Evolutionary conservation across 208 protist genomes (phyloP).

Genomic region (Wallacemonas sp.): DNA sequence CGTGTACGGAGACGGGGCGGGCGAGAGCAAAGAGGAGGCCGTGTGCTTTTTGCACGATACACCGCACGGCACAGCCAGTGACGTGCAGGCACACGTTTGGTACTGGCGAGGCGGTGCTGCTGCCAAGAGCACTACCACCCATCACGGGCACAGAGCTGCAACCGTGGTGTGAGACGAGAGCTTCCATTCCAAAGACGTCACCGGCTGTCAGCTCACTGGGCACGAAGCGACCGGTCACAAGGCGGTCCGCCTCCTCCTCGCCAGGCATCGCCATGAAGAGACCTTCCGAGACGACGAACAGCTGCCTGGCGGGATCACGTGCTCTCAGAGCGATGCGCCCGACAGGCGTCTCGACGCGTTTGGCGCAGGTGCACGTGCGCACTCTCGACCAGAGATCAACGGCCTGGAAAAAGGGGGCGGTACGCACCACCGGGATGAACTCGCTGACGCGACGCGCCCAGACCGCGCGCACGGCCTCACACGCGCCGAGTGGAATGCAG

Average conservation of each 20-base stretch:
- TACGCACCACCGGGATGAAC: constrained; percentile 34
- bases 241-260: constrained; percentile 25
- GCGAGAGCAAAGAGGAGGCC: constrained; percentile 44
- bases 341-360: constrained; percentile 6
- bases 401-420: constrained; percentile 47
- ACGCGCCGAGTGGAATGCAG: constrained; percentile 50
- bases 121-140: constrained; percentile 22
- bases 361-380: constrained; percentile 49
- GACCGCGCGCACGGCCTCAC: constrained; percentile 18
- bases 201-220: constrained; percentile 28
- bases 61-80: constrained; percentile 41
- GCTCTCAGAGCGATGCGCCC: constrained; percentile 35
- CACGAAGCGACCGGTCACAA: constrained; percentile 33
- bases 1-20: constrained; percentile 49
- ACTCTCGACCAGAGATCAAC: constrained; percentile 53
- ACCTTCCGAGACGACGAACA: constrained; percentile 54
- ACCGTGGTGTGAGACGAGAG: constrained; percentile 37
- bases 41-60: constrained; percentile 40
- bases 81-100: constrained; percentile 25
- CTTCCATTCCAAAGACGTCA: constrained; percentile 67
- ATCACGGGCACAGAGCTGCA: constrained; percentile 62
- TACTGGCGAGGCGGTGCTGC: constrained; percentile 14
- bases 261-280: constrained; percentile 36
- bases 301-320: constrained; percentile 25
- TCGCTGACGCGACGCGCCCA: constrained; percentile 42